Evolutionary conservation across 202 grass and related monocot genomes (phyloP), one percentile per base, ranked within the genome.

Genomic region (Eragrostis tef): DNA sequence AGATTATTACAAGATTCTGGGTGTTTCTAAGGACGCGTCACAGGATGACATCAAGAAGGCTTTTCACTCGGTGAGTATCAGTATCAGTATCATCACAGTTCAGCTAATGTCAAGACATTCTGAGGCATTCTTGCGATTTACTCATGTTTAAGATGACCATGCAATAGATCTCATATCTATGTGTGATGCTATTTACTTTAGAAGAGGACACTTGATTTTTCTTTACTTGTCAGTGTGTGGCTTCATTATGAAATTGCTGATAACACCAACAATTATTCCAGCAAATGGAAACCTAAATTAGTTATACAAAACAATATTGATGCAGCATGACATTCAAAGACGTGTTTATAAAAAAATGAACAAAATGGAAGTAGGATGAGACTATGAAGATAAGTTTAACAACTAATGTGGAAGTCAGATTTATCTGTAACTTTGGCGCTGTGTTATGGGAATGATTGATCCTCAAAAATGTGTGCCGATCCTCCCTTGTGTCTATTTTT

Each of bases 41-140:
- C 73, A 88, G 75, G 92, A 94, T 76, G 95, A 98, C 53, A 93
- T 98, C 69, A 98, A 98, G 79, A 94, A 93, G 73, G 90, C 95
- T 86, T 98, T 94, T 93, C 90, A 89, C 83, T 82, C 79, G 69
- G 95, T 98, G 79, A 88, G 95, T 89, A 31, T 31, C 29, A 31
- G 95, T 89, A 31, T 31, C 29, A 31, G 29, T 31, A 89, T 86
- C 47, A 82, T 53, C 59, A 52, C 19, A 57, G 24, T 79, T 81
- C 26, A 72, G 36, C 41, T 57, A 26, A 88, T 65, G 19, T 76
- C 47, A 7, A 70, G 44, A 58, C 45, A 77, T 49, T 25, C 11
- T 7, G 56, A 80, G 14, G 64, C 46, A 84, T 19, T 26, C 57
- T 77, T 17, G 56, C 4, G 3, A 67, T 54, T 43, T 14, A 49